These are phyloP conservation scores for Cladophialophora yegresii DNA, from an alignment of 2,329 filamentous ascomycete species.

Conservation along the genomic window DNA sequence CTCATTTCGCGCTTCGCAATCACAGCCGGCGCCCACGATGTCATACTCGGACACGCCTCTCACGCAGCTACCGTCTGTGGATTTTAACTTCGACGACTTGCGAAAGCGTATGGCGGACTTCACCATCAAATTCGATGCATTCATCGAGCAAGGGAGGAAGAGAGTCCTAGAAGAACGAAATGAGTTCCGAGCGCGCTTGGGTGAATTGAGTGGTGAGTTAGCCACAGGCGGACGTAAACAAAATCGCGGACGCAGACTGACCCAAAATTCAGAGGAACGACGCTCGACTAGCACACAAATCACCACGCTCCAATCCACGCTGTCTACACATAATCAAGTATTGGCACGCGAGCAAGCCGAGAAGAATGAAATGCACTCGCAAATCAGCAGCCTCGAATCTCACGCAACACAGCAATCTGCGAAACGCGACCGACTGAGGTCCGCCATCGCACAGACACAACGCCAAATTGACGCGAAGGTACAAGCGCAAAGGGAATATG, in stretches of 20 bases:
- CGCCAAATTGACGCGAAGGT: slow-evolving; percentile 50
- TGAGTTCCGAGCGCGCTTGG: slow-evolving; percentile 85
- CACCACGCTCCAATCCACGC: slow-evolving; percentile 54
- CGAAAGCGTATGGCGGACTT: slow-evolving; percentile 95
- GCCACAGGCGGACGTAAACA: neutral
- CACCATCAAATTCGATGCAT: slow-evolving; percentile 84
- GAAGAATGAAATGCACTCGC: slow-evolving; percentile 62
- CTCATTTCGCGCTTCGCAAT: slow-evolving; percentile 35
- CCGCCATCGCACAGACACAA: slow-evolving; percentile 56
- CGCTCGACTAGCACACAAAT: slow-evolving; percentile 69
- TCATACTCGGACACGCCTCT: slow-evolving; percentile 35
- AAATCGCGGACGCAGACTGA: neutral
- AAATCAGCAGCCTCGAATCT: slow-evolving; percentile 58
- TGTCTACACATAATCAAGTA: slow-evolving; percentile 33
- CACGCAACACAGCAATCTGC: slow-evolving; percentile 59
- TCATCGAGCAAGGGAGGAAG: slow-evolving; percentile 89
- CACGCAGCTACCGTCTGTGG: slow-evolving; percentile 71
- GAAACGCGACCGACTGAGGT: slow-evolving; percentile 58
- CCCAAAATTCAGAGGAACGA: slow-evolving; percentile 70
- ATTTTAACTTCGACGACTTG: slow-evolving; percentile 94
- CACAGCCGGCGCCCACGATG: slow-evolving; percentile 24
- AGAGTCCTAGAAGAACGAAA: slow-evolving; percentile 90
- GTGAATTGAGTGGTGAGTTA: slow-evolving; percentile 77
- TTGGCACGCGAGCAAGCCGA: slow-evolving; percentile 46
- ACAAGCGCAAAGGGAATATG: slow-evolving; percentile 53